Evolutionary conservation across 1,139 yeast genomes (phyloP), one percentile per base, ranked within the genome.

Genomic region (Diutina neorugosa): DNA sequence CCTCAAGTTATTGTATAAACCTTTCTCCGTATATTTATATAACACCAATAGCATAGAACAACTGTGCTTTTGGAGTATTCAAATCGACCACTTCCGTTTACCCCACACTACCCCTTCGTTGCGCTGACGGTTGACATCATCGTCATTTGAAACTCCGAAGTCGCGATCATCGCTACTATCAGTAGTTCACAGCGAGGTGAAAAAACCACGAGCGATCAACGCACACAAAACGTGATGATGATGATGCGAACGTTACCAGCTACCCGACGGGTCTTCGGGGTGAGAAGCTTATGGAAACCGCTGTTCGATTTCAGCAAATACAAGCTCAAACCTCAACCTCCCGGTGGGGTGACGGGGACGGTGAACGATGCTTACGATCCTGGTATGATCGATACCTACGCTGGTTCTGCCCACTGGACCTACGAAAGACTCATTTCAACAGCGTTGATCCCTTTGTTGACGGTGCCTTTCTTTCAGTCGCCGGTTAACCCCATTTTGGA

Each of bases 401-500:
- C 27, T 12, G 50, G 50, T n/a, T 34, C 27, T 23, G 50, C 50
- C n/a, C 50, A 46, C 20, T 46, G 50, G 50, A 46, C 50, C 4
- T 46, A 46, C 50, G 37, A 46, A 18, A 34, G 50, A 16, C 27
- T 46, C 11, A n/a, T 46, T 3, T 27, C 40, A n/a, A 6, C 4
- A n/a, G 14, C 20, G 27, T 18, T 46, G 21, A 46, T 46, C 23
- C 50, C 50, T 11, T 46, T 46, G 21, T 19, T 41, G 3, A 16
- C 40, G 20, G 11, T 27, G 14, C 50, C 55, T n/a, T 57, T 59
- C 0, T 56, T 57, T 41, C 54, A 53, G 20, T 42, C 52, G 46
- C 58, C 59, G 2, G 56, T 82, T 11, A 71, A 76, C 25, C 53
- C 31, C 57, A 58, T 14, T 52, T 59, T 86, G 40, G 98, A 91